Evolutionary conservation across 2,329 filamentous ascomycete species (phyloP).

Genomic region (Colletotrichum spaethianum): DNA sequence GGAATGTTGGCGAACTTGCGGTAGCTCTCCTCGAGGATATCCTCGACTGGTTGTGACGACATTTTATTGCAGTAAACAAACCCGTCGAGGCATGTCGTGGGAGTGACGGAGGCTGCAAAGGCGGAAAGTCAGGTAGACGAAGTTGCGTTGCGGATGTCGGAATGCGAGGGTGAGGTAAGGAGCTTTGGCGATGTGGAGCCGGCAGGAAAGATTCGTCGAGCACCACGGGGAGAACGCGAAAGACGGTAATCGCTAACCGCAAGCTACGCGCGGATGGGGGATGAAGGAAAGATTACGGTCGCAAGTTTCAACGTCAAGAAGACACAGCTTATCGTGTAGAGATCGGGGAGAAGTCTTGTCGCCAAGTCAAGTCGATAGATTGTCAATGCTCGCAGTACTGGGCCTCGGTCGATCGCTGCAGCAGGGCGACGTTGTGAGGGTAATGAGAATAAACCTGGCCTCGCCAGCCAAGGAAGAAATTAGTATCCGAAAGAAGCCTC

Average conservation of each 20-base stretch:
- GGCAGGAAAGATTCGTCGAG: slow-evolving; percentile 5
- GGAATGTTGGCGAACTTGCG: slow-evolving; percentile 61
- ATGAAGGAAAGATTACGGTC: neutral
- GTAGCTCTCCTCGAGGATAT: slow-evolving; percentile 60
- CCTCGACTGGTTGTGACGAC: slow-evolving; percentile 52
- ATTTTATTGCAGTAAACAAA: slow-evolving; percentile 48
- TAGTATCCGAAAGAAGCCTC: neutral
- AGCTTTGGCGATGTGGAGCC: neutral
- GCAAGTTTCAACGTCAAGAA: neutral
- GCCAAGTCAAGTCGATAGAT: slow-evolving; percentile 12
- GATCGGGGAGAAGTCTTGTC: neutral
- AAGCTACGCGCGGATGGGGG: neutral
- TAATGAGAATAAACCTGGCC: neutral
- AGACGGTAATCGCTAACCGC: neutral
- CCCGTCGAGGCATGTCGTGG: slow-evolving; percentile 22
- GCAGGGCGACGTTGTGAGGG: neutral
- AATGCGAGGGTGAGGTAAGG: neutral
- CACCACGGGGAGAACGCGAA: neutral
- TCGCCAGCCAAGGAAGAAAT: slow-evolving; percentile 10
- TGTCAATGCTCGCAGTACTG: neutral
- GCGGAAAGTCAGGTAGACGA: neutral
- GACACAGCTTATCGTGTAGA: neutral
- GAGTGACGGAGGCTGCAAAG: neutral
- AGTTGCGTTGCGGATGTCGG: neutral
- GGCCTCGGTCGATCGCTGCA: neutral